phyloP scores from a whole-genome alignment of 305 asterid genomes.

The Solanum hybrid region DNA sequence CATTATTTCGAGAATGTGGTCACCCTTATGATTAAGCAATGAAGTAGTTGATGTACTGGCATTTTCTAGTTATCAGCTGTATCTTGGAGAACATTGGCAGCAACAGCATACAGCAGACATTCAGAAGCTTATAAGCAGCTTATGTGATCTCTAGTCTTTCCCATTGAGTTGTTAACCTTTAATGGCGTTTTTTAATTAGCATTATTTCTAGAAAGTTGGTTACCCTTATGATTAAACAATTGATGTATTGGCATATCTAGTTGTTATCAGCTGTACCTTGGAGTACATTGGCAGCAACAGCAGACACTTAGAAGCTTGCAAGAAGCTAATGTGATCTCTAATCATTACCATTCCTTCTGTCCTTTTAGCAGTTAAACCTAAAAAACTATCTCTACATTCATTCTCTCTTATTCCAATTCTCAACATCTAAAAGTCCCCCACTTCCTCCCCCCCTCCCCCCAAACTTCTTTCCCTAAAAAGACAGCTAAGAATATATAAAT shows the following conservation, averaged over 20 bases:
- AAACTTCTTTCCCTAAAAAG: neutral
- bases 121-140: neutral
- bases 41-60: neutral
- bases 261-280: neutral
- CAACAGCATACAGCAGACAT: neutral
- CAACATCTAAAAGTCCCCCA: neutral
- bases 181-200: neutral
- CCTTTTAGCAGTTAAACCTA: neutral
- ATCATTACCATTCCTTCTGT: neutral
- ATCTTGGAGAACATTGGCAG: neutral
- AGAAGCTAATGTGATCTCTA: neutral
- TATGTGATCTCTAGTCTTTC: neutral
- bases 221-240: neutral
- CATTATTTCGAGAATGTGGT: neutral
- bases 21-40: neutral
- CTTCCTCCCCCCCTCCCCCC: neutral
- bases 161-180: neutral
- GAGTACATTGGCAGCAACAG: neutral
- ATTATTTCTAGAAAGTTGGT: neutral
- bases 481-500: neutral
- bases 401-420: neutral
- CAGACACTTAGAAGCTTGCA: neutral
- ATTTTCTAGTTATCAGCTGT: neutral
- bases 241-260: neutral
- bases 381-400: neutral